These are phyloP conservation scores for Roridomyces roridus DNA, from an alignment of 768 basidiomycete species.

Conservation along the genomic window DNA sequence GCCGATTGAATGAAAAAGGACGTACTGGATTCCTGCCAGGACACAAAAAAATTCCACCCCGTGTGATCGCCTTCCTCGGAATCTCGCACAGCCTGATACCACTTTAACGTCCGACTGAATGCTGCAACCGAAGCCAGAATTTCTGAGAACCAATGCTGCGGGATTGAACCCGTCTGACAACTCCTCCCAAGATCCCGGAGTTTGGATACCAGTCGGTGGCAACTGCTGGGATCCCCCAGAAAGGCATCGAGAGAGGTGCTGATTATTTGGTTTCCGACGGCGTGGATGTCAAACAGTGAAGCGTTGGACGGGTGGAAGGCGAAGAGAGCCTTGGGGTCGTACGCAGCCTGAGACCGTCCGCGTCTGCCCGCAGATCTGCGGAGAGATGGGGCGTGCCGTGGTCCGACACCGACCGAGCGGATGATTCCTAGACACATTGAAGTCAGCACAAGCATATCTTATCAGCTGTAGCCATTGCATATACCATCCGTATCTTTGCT, in stretches of 20 bases:
- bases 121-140: background rate
- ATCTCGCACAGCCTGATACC: slow-evolving; percentile 5
- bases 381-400: no score
- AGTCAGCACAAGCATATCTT: no score
- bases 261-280: background rate
- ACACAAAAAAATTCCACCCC: background rate
- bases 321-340: no score
- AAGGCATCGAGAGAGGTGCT: background rate
- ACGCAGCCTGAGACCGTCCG: no score
- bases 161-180: background rate
- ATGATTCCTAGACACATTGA: no score
- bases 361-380: no score
- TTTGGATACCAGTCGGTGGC: background rate
- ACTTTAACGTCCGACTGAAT: slow-evolving; percentile 3
- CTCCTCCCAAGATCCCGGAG: background rate
- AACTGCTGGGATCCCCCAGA: background rate
- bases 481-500: no score
- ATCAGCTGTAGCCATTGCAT: no score
- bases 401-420: no score
- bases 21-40: no score
- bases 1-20: no score
- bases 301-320: no score
- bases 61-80: background rate
- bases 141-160: background rate
- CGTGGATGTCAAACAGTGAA: background rate